Base-by-base conservation (phyloP, 2,329 filamentous ascomycete species). In the Botrytis deweyae region DNA sequence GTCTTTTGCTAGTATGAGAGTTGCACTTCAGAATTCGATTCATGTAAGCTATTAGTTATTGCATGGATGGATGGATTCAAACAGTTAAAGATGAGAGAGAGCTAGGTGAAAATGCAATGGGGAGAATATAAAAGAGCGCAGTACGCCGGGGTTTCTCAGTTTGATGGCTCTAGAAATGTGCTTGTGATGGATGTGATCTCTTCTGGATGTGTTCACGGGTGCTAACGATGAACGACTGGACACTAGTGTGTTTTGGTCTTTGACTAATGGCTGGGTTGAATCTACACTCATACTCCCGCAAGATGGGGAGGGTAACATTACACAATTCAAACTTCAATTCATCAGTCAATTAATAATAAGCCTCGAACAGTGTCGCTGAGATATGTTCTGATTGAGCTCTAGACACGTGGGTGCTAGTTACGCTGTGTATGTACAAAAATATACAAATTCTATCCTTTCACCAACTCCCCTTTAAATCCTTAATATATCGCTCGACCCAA, bases 1-100 rank as follows among this genome's bases (percentile, higher is more conserved):
- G 55, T 42, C 46, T 52, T 72, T 67, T 72, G 70, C 70, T 72
- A 59, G 44, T 58, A 59, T 42, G 29, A 52, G 29, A 44, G 62
- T 59, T 72, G 44, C 68, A 70, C 36, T 63, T 70, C 66, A 55
- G 18, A 58, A 42, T 69, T 69, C 63, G 36, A 38, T 68, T 62
- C 71, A 49, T 72, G 63, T 72, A 72, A 72, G 65, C 52, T 68
- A 72, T 49, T 22, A 44, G 33, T 68, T 40, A 61, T 68, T 67
- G 71, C 63, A 72, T 61, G 70, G 16, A 72, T 38, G 70, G 38
- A 29, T 29, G 62, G 58, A 52, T 40, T 9, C 29, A 69, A 58
- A 16, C 46, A 12, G 10, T 72, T 40, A 52, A 40, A 65, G 69
- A 72, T 42, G 59, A 72, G 20, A 72, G 25, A 14, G 46, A 59